These are phyloP conservation scores for Kluyveromyces aestuarii DNA, from an alignment of 805 yeast species.

Conservation along the genomic window DNA sequence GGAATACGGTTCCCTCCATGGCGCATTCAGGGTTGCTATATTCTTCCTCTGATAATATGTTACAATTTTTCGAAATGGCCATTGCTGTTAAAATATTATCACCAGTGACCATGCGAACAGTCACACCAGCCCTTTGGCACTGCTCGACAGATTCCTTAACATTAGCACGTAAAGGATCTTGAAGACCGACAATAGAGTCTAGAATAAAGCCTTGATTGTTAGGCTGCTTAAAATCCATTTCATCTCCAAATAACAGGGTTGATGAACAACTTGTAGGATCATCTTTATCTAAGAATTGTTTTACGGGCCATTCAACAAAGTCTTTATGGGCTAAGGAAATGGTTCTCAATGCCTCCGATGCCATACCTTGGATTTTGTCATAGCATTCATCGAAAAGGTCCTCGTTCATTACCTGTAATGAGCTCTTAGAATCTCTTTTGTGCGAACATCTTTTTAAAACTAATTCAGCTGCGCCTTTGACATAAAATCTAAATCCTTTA, in stretches of 20 bases:
- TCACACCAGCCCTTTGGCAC: conserved; percentile 86
- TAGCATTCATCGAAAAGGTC: conserved; percentile 28
- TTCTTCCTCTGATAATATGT: conserved; percentile 47
- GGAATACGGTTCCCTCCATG: conserved; percentile 90
- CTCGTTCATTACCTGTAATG: conserved; percentile 20
- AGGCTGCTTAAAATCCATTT: conserved; percentile 5
- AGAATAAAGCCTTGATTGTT: conserved; percentile 37
- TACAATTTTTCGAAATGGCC: conserved; percentile 83
- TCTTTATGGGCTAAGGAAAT: conserved; percentile 81
- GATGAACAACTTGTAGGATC: conserved; percentile 36
- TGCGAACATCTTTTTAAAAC: conserved; percentile 52
- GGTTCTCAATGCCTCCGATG: conserved; percentile 77
- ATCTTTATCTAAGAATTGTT: conserved; percentile 29
- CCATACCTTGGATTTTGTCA: conserved; percentile 45
- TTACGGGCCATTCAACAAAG: conserved; percentile 66
- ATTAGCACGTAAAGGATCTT: conserved; percentile 88
- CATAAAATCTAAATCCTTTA: conserved; percentile 44
- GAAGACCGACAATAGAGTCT: conserved; percentile 81
- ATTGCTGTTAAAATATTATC: conserved; percentile 87
- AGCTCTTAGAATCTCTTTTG: conserved; percentile 27
- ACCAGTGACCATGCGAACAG: conserved; percentile 97
- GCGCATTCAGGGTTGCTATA: conserved; percentile 46
- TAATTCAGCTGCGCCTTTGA: conserved; percentile 95
- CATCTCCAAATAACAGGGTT: conserved; percentile 32
- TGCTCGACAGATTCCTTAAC: conserved; percentile 81